These are phyloP conservation scores for Aquilaria sinensis DNA, from an alignment of 345 rosid genomes.

Conservation along the genomic window DNA sequence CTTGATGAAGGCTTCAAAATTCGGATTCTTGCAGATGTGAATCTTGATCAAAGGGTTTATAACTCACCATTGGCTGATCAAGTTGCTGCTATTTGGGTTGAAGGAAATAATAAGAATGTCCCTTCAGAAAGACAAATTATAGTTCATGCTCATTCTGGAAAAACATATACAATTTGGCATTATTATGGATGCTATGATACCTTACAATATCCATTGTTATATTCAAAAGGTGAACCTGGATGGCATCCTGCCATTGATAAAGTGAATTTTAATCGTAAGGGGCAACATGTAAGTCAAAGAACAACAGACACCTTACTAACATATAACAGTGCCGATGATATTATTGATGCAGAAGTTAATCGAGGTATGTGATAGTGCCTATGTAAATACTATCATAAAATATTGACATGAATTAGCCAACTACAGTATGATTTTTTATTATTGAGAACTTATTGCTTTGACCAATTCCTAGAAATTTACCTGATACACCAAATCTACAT, in stretches of 20 bases:
- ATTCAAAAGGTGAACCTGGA: background rate
- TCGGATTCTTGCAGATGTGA: background rate
- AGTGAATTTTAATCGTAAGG: background rate
- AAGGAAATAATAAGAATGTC: background rate
- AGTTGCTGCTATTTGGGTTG: slow-evolving; percentile 1
- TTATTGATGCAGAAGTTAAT: too few relatives aligned
- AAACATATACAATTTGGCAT: background rate
- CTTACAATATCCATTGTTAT: background rate
- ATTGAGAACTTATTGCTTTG: too few relatives aligned
- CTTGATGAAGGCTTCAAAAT: background rate
- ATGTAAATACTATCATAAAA: too few relatives aligned
- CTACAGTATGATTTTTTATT: too few relatives aligned
- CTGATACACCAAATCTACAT: too few relatives aligned
- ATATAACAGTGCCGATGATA: too few relatives aligned
- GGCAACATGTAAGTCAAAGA: too few relatives aligned
- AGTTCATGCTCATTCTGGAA: background rate
- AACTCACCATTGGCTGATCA: background rate
- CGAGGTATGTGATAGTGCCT: background rate
- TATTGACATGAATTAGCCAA: too few relatives aligned
- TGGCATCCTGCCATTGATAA: background rate
- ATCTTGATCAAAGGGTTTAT: background rate
- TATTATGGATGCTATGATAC: background rate
- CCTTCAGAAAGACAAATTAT: background rate
- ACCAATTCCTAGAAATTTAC: too few relatives aligned
- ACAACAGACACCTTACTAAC: too few relatives aligned